Evolutionary conservation across 129 eudicot species (phyloP).

Genomic region (Tanacetum coccineum): DNA sequence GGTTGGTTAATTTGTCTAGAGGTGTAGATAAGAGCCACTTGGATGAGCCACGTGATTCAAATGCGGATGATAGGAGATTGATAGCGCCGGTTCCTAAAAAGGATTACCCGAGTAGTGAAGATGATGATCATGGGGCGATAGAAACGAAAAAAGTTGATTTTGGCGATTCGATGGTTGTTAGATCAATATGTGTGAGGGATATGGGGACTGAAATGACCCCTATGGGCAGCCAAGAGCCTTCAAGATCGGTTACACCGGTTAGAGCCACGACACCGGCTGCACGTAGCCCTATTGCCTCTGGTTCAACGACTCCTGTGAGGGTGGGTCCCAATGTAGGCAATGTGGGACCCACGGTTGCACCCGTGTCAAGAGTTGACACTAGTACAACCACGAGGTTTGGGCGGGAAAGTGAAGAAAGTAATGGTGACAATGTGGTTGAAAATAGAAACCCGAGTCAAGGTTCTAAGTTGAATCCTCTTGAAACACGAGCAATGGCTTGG

Average conservation of each 20-base stretch:
- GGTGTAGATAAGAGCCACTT: conserved; percentile 53
- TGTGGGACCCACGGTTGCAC: conserved; percentile 24
- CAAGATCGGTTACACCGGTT: conserved; percentile 82
- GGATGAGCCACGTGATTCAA: conserved; percentile 65
- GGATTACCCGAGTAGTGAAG: conserved; percentile 52
- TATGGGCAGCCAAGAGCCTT: conserved; percentile 82
- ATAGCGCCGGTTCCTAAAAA: conserved; percentile 57
- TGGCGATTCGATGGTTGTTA: conserved; percentile 62
- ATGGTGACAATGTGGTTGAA: conserved; percentile 29
- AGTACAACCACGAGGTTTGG: conserved; percentile 36
- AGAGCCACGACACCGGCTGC: conserved; percentile 69
- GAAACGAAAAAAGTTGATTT: conserved; percentile 82
- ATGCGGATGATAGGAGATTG: conserved; percentile 77
- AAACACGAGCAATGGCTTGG: conserved; percentile 89
- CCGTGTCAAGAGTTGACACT: conserved; percentile 22
- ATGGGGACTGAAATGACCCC: conserved; percentile 99
- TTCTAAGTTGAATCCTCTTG: conserved; percentile 56
- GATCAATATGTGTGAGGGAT: conserved; percentile 74
- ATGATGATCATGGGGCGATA: conserved; percentile 43
- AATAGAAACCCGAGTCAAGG: conserved; percentile 22
- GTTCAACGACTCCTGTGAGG: conserved; percentile 60
- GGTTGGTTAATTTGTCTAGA: conserved; percentile 81
- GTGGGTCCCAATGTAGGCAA: conserved; percentile 30
- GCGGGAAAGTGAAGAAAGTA: conserved; percentile 44
- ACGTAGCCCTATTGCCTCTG: conserved; percentile 64